phyloP scores from a whole-genome alignment of 2,329 filamentous ascomycete genomes.

The Cladobotryum protrusum region DNA sequence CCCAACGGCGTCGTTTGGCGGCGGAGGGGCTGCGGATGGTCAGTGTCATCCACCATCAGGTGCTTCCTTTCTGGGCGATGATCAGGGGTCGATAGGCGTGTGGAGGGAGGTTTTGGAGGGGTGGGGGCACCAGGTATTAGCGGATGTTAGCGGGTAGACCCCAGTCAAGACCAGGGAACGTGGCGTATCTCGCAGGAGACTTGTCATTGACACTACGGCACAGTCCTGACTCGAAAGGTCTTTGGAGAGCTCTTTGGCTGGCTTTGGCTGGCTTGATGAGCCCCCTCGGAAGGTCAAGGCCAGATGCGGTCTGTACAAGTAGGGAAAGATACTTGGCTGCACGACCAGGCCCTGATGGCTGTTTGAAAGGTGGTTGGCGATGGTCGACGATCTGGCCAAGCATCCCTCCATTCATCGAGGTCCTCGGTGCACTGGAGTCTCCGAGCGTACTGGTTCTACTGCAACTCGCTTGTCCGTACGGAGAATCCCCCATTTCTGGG shows the following conservation, averaged over 20 bases:
- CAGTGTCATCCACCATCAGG: conserved; percentile 1
- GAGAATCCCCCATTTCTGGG: no score
- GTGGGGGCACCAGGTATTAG: background rate
- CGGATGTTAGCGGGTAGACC: background rate
- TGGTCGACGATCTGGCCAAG: no score
- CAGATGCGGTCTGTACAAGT: no score
- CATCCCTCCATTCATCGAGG: no score
- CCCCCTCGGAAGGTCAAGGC: no score
- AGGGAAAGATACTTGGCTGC: no score
- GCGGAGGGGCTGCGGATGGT: background rate
- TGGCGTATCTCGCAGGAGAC: conserved; percentile 11
- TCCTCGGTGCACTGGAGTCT: no score
- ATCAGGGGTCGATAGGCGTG: conserved; percentile 6
- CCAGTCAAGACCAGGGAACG: conserved; percentile 5
- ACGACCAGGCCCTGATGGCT: no score
- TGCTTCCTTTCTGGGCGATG: conserved; percentile 6
- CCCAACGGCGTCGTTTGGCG: background rate
- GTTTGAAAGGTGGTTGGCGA: no score
- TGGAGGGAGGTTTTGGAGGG: background rate
- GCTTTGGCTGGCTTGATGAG: background rate
- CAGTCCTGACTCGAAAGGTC: conserved; percentile 12
- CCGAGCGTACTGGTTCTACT: no score
- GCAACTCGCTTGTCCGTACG: no score
- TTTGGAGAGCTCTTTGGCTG: background rate
- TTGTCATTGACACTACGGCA: conserved; percentile 11